Base-by-base conservation (phyloP, 1,139 yeast species). In the Taphrina deformans region DNA sequence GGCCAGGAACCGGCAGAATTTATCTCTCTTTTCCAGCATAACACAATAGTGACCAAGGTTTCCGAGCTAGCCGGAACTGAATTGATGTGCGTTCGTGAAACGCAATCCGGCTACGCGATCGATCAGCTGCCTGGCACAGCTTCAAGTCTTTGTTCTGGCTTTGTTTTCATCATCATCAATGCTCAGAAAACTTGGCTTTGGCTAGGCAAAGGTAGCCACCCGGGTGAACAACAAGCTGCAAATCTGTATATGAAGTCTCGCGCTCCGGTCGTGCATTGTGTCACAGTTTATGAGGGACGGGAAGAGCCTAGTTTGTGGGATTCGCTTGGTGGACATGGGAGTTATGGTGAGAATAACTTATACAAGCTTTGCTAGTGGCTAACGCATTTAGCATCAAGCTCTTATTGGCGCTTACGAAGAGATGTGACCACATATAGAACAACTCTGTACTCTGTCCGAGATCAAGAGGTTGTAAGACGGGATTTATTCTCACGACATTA, bases 171-270 rank as follows among this genome's bases (percentile, higher is more conserved):
- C 14, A 5, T 58, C 14, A 26, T 24, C 12, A n/a, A 21, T 18
- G 26, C 55, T 12, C 40, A 44, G 18, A n/a, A 24, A 35, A 29
- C 29, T 3, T 31, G 27, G 44, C 16, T 58, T 10, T 59, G 63
- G 63, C 18, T 38, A 12, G 63, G 63, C 18, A 51, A 31, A n/a
- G 63, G 63, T 3, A 41, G 50, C 23, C 38, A 24, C 9, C 35
- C 62, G 12, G 38, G 35, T n/a, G 62, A 58, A 35, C 33, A 23
- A 23, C 45, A 48, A n/a, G 62, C 62, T 12, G 62, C 62, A 12
- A 18, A 40, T 3, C 31, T 16, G 5, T 33, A 27, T 18, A 14
- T 50, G 14, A 23, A 24, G n/a, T 12, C 45, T 21, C 26, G 35
- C 10, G 18, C 33, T 27, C 27, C 40, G 7, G 55, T 27, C 10